Base-by-base conservation (phyloP, 1,284 basidiomycete species). In the Ustilago cynodontis region DNA sequence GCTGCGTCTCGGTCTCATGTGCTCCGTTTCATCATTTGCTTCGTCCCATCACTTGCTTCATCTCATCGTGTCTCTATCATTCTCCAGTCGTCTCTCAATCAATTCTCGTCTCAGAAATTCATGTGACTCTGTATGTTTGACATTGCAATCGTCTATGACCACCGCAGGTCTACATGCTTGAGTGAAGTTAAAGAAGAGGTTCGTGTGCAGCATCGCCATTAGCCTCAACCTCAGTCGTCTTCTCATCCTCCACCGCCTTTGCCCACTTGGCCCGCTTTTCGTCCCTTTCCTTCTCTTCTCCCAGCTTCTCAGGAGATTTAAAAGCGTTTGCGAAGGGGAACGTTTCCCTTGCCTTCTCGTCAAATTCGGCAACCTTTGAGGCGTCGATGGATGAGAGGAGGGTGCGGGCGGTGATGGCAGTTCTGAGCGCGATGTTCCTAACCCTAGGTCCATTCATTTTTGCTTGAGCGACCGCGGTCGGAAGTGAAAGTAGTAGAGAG, bases 321-420 rank as follows among this genome's bases (percentile, higher is more conserved):
- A 89, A 87, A 11, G 82, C 84, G 70, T 82, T 86, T 3, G 88
- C 87, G 1, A 86, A 72, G 4, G 86, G 86, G 65, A 86, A 83
- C 6, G 79, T 62, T n/a, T 61, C 56, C n/a, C 51, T 69, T 33
- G 82, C 84, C n/a, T 66, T 65, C 6, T n/a, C 28, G 31, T 78
- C 77, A 54, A 87, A 87, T 28, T 77, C 83, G 18, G 11, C 69
- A 52, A 45, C 49, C 33, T 20, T 60, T 26, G 20, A 72, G 45
- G 33, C 53, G 29, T 43, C 53, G 20, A 43, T 81, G 43, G 53
- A 24, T 6, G 35, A n/a, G 5, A 75, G 49, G 16, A 75, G 22
- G 5, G 52, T 11, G 1, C 59, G 56, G 2, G 72, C 72, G 11
- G 52, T 35, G 22, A 63, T 14, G 0, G 62, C 31, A 4, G 52